phyloP scores from a whole-genome alignment of 2,329 filamentous ascomycete genomes.

The Hysterium pulicare region DNA sequence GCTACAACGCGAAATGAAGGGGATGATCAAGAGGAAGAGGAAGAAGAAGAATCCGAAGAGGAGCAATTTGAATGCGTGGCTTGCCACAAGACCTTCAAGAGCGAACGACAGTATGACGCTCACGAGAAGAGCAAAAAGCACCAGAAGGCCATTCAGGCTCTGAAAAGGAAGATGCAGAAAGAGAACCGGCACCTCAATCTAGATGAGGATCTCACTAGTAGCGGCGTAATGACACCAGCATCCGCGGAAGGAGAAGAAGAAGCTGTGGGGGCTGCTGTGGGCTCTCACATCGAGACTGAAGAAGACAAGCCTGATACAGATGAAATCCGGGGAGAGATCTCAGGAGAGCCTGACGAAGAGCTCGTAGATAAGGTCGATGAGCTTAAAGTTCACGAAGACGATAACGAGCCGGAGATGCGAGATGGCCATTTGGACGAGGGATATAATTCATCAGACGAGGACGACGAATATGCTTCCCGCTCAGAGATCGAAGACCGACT shows the following conservation, averaged over 20 bases:
- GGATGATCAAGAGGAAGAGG: slow-evolving; percentile 52
- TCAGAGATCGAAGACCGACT: slow-evolving; percentile 35
- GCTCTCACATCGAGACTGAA: slow-evolving; percentile 16
- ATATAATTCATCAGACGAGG: slow-evolving; percentile 23
- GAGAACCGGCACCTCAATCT: slow-evolving; percentile 64
- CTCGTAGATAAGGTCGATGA: slow-evolving; percentile 23
- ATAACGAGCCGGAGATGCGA: slow-evolving; percentile 32
- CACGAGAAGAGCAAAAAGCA: slow-evolving; percentile 99
- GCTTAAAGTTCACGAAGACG: slow-evolving; percentile 38
- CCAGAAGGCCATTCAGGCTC: slow-evolving; percentile 74
- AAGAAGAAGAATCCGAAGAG: slow-evolving; percentile 48
- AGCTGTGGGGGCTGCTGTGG: slow-evolving; percentile 7
- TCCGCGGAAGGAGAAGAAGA: slow-evolving; percentile 27
- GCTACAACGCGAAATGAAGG: slow-evolving; percentile 57
- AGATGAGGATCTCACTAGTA: slow-evolving; percentile 34
- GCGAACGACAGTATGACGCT: slow-evolving; percentile 83
- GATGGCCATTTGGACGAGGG: slow-evolving; percentile 7
- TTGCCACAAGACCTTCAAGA: slow-evolving; percentile 71
- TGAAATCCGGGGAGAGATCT: slow-evolving; percentile 2
- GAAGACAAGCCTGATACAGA: slow-evolving; percentile 4
- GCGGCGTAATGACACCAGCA: slow-evolving; percentile 31
- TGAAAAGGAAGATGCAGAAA: slow-evolving; percentile 77
- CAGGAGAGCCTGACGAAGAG: background rate
- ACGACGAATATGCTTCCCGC: slow-evolving; percentile 37
- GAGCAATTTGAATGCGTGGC: slow-evolving; percentile 61